phyloP scores from a whole-genome alignment of 768 basidiomycete species.

The Rhodosporidiobolus sp. region DNA sequence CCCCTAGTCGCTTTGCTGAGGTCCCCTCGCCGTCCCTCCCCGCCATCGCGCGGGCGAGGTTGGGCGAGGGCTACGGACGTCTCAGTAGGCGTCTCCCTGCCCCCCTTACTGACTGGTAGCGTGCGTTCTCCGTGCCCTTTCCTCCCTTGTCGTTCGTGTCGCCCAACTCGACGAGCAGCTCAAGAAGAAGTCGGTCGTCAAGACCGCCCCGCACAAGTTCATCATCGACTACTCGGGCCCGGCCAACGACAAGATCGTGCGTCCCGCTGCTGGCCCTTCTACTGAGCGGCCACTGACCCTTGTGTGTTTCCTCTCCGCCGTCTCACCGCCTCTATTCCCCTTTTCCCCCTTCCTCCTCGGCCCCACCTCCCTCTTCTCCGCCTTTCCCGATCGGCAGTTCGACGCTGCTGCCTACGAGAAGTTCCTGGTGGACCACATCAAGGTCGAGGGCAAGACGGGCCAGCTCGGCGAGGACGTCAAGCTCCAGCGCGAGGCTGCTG shows the following conservation, averaged over 20 bases:
- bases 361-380: too few relatives aligned
- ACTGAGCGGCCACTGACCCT: neutral
- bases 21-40: neutral
- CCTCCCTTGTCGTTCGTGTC: neutral
- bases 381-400: constrained; percentile 15
- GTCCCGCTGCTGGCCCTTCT: neutral
- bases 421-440: constrained; percentile 83
- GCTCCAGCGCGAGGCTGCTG: constrained; percentile 77
- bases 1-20: constrained; percentile 31
- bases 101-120: neutral
- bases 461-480: constrained; percentile 87
- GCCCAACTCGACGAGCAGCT: constrained; percentile 4
- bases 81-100: constrained; percentile 35
- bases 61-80: neutral
- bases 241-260: constrained; percentile 56
- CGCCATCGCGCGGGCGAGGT: neutral
- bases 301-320: neutral
- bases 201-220: constrained; percentile 64
- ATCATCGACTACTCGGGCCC: constrained; percentile 81
- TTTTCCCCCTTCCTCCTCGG: too few relatives aligned
- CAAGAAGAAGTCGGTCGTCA: constrained; percentile 50
- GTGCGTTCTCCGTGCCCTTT: neutral
- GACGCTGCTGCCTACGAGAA: constrained; percentile 46
- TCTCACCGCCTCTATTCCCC: neutral
- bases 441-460: constrained; percentile 86